Percentiles rank a stretch among this genome's conserved stretches.
Evolutionary conservation across 148 eudicot species (phyloP).

Genomic region (Arbutus unedo): DNA sequence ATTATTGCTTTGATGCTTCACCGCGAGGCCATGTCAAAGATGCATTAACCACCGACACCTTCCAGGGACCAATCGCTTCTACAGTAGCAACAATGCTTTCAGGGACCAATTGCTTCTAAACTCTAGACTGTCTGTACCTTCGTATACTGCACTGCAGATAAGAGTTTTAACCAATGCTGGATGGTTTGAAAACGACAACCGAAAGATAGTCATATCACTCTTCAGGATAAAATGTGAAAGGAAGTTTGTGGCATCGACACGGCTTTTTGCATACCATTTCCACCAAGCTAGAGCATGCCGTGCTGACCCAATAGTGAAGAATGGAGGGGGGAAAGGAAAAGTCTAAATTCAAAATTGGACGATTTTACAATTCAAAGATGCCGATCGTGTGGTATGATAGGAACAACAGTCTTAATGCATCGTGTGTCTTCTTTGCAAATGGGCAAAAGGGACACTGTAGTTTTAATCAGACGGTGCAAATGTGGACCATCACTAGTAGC

Average conservation of each 20-base stretch:
- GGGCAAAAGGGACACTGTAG: constrained; percentile 6
- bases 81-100: neutral
- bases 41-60: neutral
- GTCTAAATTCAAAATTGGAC: neutral
- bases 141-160: neutral
- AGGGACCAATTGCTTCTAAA: neutral
- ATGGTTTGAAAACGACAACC: neutral
- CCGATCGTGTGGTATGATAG: constrained; percentile 30
- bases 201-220: neutral
- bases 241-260: neutral
- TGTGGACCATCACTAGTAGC: constrained; percentile 20
- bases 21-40: neutral
- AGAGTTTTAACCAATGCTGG: neutral
- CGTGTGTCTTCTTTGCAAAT: neutral
- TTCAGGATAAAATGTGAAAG: neutral
- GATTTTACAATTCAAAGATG: constrained; percentile 34
- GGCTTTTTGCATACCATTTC: constrained; percentile 22
- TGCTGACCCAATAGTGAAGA: constrained; percentile 12
- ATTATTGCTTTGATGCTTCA: neutral
- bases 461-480: neutral
- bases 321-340: neutral
- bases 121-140: neutral
- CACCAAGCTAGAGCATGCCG: constrained; percentile 13
- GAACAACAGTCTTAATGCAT: neutral
- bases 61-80: neutral